A percentile compares a stretch with the other conserved stretches of the same genome.
These are phyloP conservation scores for Aspergillus asperescens DNA, from an alignment of 495 filamentous ascomycete genomes.

Conservation along the genomic window DNA sequence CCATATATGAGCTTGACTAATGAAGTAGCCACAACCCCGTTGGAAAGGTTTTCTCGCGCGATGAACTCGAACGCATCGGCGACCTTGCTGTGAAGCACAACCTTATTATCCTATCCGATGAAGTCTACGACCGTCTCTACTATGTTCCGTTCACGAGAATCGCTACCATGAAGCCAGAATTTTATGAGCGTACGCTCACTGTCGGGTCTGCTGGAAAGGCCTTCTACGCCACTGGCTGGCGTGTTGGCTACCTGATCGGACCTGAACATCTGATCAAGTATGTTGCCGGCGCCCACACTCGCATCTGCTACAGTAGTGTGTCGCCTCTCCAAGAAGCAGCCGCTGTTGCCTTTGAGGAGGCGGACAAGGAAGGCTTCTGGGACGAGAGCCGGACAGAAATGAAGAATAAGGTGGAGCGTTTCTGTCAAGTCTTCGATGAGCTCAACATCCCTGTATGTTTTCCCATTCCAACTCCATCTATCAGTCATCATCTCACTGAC, in stretches of 20 bases:
- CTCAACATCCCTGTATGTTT: conserved; percentile 68
- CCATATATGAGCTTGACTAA: conserved; percentile 13
- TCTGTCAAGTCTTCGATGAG: conserved; percentile 85
- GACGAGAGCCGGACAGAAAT: conserved; percentile 76
- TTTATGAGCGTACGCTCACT: conserved; percentile 80
- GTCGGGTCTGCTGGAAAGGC: conserved; percentile 96
- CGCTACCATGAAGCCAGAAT: conserved; percentile 79
- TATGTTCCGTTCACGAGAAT: conserved; percentile 93
- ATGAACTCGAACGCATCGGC: conserved; percentile 80
- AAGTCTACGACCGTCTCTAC: conserved; percentile 92
- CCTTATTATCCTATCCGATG: conserved; percentile 92
- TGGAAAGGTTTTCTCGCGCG: conserved; percentile 83
- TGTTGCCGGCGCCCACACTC: conserved; percentile 85
- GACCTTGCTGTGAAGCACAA: conserved; percentile 89
- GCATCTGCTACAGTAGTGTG: conserved; percentile 93
- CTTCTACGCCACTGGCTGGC: conserved; percentile 97
- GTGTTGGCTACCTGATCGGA: conserved; percentile 92
- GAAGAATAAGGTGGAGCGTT: conserved; percentile 79
- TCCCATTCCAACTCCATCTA: conserved; percentile 4
- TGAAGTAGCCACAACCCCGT: conserved; percentile 78
- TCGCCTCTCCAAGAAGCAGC: conserved; percentile 92
- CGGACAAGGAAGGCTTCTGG: conserved; percentile 84
- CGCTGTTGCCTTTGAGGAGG: conserved; percentile 92
- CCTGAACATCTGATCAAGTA: conserved; percentile 86
- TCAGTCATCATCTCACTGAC: neutral